Evolutionary conservation across 1,284 basidiomycete species (phyloP), one percentile per base, ranked within the genome.

Genomic region (Amylostereum chailletii): DNA sequence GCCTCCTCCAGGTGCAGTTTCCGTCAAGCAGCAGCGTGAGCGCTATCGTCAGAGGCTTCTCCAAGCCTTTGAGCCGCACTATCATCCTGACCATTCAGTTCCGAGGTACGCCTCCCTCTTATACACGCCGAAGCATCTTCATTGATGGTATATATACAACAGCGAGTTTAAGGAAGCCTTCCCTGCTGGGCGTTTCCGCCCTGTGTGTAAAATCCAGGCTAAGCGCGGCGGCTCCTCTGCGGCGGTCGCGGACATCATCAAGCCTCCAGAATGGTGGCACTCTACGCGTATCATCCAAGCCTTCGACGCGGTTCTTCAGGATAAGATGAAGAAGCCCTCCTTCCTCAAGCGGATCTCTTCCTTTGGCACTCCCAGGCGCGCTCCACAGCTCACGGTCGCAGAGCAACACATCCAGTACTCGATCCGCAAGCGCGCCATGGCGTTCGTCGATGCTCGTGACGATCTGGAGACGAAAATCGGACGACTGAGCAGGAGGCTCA

Each of bases 101-200:
- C 86, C 87, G 9, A 86, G 81, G 83, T 83, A 55, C 36, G 70
- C 61, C 3, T 34, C 11, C 19, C 2, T 10, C 37, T 41, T 34
- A 48, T 34, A 30, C 50, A 55, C 9, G 26, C 19, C 43, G 5
- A n/a, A 30, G 42, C 52, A 42, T 44, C 48, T 31, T 32, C 27
- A 39, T 54, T 19, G 34, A 37, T 10, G 45, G 45, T 30, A 34
- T 34, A 40, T 10, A 11, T 8, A 40, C 40, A 4, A 3, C 56
- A 88, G 86, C 53, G 94, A 97, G 65, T 90, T 95, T 72, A 93
- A 94, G 62, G 90, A 96, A 61, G 91, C 94, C 2, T 97, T 95
- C 71, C 93, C 94, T 3, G 89, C 86, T 2, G 92, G 93, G 44
- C 77, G 88, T 45, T 91, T 92, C 71, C 72, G 84, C 42, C 86